These are phyloP conservation scores for Kickxella alabastrina DNA, from an alignment of 192 early-diverging fungal genomes.

Conservation along the genomic window DNA sequence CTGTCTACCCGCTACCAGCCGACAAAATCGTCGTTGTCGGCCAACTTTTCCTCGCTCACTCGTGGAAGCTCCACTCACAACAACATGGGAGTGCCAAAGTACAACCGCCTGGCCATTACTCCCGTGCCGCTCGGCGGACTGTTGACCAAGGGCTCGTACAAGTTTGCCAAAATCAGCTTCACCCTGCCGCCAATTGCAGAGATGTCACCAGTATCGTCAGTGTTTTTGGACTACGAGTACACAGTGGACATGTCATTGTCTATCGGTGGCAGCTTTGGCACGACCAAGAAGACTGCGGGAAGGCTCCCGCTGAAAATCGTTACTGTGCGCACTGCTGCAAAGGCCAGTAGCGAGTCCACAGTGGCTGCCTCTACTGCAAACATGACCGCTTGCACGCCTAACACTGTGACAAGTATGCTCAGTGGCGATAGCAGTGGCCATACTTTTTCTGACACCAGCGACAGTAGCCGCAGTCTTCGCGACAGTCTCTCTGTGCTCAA, in stretches of 20 bases:
- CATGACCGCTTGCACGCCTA: too few species aligned
- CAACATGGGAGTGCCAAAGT: constrained; percentile 8
- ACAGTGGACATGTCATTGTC: constrained; percentile 42
- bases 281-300: constrained; percentile 20
- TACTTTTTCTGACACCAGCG: constrained; percentile 3
- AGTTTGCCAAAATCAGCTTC: constrained; percentile 49
- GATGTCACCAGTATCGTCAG: constrained; percentile 48
- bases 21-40: constrained; percentile 8
- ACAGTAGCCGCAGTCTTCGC: constrained; percentile 24
- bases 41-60: constrained; percentile 22
- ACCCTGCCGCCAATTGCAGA: constrained; percentile 35
- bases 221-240: constrained; percentile 51
- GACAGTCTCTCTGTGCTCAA: constrained; percentile 45
- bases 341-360: not conserved
- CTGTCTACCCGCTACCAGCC: constrained; percentile 42
- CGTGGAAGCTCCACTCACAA: constrained; percentile 14
- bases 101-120: constrained; percentile 12
- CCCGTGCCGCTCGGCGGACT: constrained; percentile 38
- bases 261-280: constrained; percentile 47
- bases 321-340: constrained; percentile 28
- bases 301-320: constrained; percentile 45
- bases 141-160: constrained; percentile 45
- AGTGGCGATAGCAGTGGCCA: not conserved
- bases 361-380: not conserved
- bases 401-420: not conserved